Conservation (phyloP, 2,329 filamentous ascomycete species). For the Pyrenophora teres region DNA sequence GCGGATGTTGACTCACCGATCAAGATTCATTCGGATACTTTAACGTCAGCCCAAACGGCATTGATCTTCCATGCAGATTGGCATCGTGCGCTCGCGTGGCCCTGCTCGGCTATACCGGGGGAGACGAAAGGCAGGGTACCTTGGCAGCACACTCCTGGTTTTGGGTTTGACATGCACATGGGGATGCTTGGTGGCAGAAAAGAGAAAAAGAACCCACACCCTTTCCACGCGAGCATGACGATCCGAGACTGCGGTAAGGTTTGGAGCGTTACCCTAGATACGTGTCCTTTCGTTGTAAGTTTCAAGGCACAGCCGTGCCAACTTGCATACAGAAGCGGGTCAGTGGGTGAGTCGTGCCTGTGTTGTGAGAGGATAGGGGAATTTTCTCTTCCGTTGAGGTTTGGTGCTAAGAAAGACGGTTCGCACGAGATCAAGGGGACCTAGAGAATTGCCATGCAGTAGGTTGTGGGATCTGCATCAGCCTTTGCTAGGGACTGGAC, state of each 20-base stretch:
- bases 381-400: neutral
- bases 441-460: too few species aligned
- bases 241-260: slow-evolving; percentile 2
- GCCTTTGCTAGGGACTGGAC: too few species aligned
- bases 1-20: too few species aligned
- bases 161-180: slow-evolving; percentile 5
- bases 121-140: neutral
- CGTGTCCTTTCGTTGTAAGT: neutral
- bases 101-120: too few species aligned
- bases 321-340: neutral
- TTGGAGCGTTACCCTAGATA: neutral
- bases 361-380: neutral
- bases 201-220: neutral
- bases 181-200: slow-evolving; percentile 7
- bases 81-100: too few species aligned
- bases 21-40: too few species aligned
- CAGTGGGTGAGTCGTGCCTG: neutral
- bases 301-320: slow-evolving; percentile 1
- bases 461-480: too few species aligned
- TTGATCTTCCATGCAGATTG: too few species aligned
- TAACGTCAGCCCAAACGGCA: too few species aligned
- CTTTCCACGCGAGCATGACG: neutral
- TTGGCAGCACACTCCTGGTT: neutral
- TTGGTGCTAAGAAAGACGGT: neutral
- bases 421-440: too few species aligned